Evolutionary conservation across 352 stramenopile species (phyloP), one percentile per base, ranked within the genome.

Genomic region (Peronospora belbahrii): DNA sequence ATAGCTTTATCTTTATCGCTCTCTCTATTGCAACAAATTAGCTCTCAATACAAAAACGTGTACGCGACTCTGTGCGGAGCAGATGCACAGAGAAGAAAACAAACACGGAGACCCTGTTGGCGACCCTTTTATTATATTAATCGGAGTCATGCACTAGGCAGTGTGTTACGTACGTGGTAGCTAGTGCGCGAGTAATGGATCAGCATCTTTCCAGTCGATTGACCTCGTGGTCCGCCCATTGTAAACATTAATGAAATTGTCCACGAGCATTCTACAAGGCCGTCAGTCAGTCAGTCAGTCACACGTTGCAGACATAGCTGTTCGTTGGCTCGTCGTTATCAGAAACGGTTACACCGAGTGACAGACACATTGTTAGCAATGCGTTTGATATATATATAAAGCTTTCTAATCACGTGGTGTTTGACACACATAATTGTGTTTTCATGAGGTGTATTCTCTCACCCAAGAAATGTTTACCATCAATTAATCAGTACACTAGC

Each of bases 141-240:
- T 4, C 23, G 17, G n/a, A 18, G 28, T 46, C 48, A n/a, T n/a
- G n/a, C n/a, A n/a, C n/a, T n/a, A n/a, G n/a, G n/a, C n/a, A n/a
- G n/a, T n/a, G n/a, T 25, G 36, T 68, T 65, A 64, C 50, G 52
- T 37, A 64, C 43, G 18, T 11, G 32, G 8, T 44, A 54, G 48
- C 31, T 55, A 39, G 44, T 31, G 27, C 35, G 53, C 48, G 42
- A 63, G 42, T 63, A 63, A 63, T 63, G 53, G 42, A 46, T 42
- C 48, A 34, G 23, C 32, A 41, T 6, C 49, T 49, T 23, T 37
- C 19, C 34, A 42, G 36, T 18, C 14, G 41, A 43, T 62, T 41
- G 24, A 40, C 22, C 46, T 62, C 24, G 53, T 48, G 34, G 40
- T 48, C 38, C 27, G 33, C 47, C 40, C 40, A 28, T 8, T 15